A percentile compares a stretch with the other conserved stretches of the same genome.
phyloP scores from a whole-genome alignment of 164 flowering plant genomes.

The Liriodendron chinense region DNA sequence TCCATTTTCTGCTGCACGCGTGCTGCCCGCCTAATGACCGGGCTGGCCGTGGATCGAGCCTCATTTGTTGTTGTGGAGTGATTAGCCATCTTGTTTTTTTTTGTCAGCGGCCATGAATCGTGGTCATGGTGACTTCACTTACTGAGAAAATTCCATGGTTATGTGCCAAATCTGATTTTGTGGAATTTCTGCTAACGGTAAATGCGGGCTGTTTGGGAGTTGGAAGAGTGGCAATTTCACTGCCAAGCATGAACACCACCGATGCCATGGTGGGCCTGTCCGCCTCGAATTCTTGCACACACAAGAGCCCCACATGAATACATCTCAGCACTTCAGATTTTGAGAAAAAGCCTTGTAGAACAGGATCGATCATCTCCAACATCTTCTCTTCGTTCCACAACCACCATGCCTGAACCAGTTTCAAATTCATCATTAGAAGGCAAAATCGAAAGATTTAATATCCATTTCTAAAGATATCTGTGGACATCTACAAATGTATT shows the following conservation, averaged over 20 bases:
- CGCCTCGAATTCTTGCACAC: conserved; percentile 11
- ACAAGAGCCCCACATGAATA: conserved; percentile 11
- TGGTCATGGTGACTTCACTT: neutral
- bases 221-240: conserved; percentile 16
- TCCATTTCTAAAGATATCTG: too few species aligned
- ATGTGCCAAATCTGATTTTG: neutral
- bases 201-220: conserved; percentile 10
- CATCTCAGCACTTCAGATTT: conserved; percentile 7
- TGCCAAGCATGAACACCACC: conserved; percentile 16
- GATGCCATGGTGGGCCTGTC: conserved; percentile 10
- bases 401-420: conserved; percentile 8
- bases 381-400: conserved; percentile 10
- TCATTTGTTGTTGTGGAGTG: too few species aligned
- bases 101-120: neutral
- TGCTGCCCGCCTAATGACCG: too few species aligned
- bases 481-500: too few species aligned
- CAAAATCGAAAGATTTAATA: neutral
- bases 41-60: too few species aligned
- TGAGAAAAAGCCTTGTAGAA: neutral
- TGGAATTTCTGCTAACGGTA: neutral
- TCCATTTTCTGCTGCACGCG: too few species aligned
- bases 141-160: neutral
- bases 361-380: neutral
- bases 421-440: neutral
- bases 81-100: too few species aligned